Base-by-base conservation (phyloP, 2,329 filamentous ascomycete species). In the Microdochium nivale region DNA sequence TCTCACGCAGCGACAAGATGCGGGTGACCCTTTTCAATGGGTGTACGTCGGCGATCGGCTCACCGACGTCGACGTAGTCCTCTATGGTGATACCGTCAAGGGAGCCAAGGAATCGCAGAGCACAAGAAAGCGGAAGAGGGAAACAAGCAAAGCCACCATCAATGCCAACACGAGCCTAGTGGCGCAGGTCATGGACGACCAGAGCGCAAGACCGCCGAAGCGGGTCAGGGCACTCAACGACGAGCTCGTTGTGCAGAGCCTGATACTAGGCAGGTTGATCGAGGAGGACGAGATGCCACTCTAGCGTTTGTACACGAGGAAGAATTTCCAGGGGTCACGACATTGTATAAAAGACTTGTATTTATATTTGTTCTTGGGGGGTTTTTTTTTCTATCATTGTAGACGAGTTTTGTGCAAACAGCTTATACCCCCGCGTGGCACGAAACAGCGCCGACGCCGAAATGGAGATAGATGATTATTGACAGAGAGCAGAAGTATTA, bases 181-280 rank as follows among this genome's bases (percentile, higher is more conserved):
- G 40, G 40, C 40, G 40, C 71, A 69, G 60, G 70, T 69, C 57
- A 65, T 60, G n/a, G 62, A 60, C 21, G 65, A 62, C 49, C 65
- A 62, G 35, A 55, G 67, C 21, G 60, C 65, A 25, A 63, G 70
- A 16, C 62, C 70, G 44, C 71, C 75, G 13, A 74, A 77, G 59
- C 78, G 69, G 54, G 74, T 90, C 35, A 79, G 78, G 55, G 78
- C 94, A 46, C 79, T 95, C 50, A 86, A 84, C 52, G 86, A 95
- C 65, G 92, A 97, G 68, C 83, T 92, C 63, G 83, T 97, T 23
- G 84, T 95, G 51, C 92, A 99, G 74, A 96, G 90, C 66, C 72
- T 97, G 53, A 96, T 99, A 56, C 67, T 96, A 49, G 92, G 91
- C 1, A 81, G 83, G 54, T 70, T 96, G 58, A 80, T 90, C 50